phyloP scores from a whole-genome alignment of 805 yeast genomes.

The Candida takata region DNA sequence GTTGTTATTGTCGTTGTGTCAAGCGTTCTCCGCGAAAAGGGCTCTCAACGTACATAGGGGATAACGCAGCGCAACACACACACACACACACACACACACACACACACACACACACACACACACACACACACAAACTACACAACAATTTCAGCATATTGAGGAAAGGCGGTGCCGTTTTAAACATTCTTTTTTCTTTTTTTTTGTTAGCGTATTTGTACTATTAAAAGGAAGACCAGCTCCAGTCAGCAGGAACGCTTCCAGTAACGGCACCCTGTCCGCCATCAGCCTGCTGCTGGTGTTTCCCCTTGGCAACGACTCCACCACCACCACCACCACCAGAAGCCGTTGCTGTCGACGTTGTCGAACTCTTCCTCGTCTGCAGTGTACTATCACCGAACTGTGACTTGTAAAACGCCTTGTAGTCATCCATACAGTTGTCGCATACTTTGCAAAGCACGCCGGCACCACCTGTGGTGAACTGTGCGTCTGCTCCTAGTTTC shows the following conservation, averaged over 20 bases:
- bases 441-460: conserved; percentile 69
- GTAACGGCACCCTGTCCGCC: conserved; percentile 8
- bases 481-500: conserved; percentile 51
- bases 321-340: too few relatives aligned
- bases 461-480: conserved; percentile 58
- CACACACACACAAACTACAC: too few relatives aligned
- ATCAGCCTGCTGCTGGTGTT: not conserved
- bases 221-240: conserved; percentile 74
- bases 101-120: too few relatives aligned
- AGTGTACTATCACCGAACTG: conserved; percentile 13
- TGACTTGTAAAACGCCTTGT: conserved; percentile 39
- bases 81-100: too few relatives aligned
- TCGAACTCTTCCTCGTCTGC: conserved; percentile 1
- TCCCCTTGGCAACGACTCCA: too few relatives aligned
- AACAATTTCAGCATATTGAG: too few relatives aligned
- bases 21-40: not conserved
- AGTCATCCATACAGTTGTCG: conserved; percentile 56
- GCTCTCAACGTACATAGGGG: too few relatives aligned
- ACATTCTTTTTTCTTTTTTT: too few relatives aligned
- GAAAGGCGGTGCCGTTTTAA: too few relatives aligned
- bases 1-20: not conserved
- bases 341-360: not conserved
- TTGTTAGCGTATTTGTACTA: too few relatives aligned
- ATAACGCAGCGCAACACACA: too few relatives aligned
- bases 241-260: conserved; percentile 60